A percentile compares a stretch with the other conserved stretches of the same genome.
These are phyloP conservation scores for Xanthoconium purpureum DNA, from an alignment of 768 basidiomycete genomes.

Conservation along the genomic window DNA sequence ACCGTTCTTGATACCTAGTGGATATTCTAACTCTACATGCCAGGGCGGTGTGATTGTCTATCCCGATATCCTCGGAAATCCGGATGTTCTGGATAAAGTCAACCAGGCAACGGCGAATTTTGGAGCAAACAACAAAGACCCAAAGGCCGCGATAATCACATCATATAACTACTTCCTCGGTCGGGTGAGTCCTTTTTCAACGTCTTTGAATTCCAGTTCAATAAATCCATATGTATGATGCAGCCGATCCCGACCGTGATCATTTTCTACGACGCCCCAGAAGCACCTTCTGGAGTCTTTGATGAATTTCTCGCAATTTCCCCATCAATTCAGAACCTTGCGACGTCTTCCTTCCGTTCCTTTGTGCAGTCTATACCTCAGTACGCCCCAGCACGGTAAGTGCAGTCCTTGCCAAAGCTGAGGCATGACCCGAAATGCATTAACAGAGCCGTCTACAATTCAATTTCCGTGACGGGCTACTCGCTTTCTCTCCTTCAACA, in stretches of 20 bases:
- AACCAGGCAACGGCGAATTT: slow-evolving; percentile 22
- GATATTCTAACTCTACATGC: not conserved
- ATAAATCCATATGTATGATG: slow-evolving; percentile 9
- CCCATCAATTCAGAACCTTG: no score
- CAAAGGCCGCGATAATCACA: slow-evolving; percentile 37
- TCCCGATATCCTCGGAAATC: not conserved
- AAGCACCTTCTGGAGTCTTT: slow-evolving; percentile 14
- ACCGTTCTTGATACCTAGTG: not conserved
- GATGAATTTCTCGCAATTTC: slow-evolving; percentile 24
- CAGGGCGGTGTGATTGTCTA: slow-evolving; percentile 50
- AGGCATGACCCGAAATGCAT: not conserved
- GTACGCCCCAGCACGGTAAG: slow-evolving; percentile 2
- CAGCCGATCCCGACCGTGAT: slow-evolving; percentile 20
- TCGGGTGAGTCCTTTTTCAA: not conserved
- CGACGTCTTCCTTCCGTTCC: slow-evolving; percentile 13
- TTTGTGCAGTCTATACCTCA: slow-evolving; percentile 9
- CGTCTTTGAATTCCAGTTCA: not conserved
- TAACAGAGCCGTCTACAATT: slow-evolving; percentile 5
- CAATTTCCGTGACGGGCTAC: slow-evolving; percentile 8
- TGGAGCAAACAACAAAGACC: slow-evolving; percentile 15
- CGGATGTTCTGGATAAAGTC: slow-evolving; percentile 7
- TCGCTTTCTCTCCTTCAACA: slow-evolving; percentile 13
- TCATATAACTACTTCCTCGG: slow-evolving; percentile 35
- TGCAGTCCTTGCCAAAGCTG: not conserved
- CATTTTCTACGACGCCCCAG: slow-evolving; percentile 53